Evolutionary conservation across 148 eudicot species (phyloP), one percentile per base, ranked within the genome.

Genomic region (Gaultheria prostrata): DNA sequence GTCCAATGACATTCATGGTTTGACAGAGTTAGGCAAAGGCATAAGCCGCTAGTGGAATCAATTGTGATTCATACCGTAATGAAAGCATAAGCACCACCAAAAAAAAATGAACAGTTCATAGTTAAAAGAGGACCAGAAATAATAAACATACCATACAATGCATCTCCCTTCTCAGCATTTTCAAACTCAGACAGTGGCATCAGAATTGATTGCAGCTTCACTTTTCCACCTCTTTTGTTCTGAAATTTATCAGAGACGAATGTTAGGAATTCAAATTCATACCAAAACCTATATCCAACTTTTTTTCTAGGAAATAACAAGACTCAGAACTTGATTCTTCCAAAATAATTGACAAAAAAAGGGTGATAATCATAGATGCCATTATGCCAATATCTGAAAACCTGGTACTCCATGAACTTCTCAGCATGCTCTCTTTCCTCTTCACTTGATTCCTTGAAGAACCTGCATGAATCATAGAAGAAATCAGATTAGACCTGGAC

Each of bases 381-480:
- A 82, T 15, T 82, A 32, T 0, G 17, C 20, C 78, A 82, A 21
- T 82, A n/a, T 53, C 50, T 72, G 80, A 72, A 24, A 80, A 96
- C 98, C 97, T 96, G 99, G 81, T 96, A 94, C 86, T 96, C 94
- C 99, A 96, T 96, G 1, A 96, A 88, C 86, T 94, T 93, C 85
- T 96, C 98, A 82, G 99, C 98, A 84, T 96, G 99, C 18, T 86
- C 97, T 81, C 99, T 90, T 88, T 96, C 98, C 87, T 96, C 99
- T 80, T 87, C 93, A 82, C 99, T 96, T 0, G 98, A 93, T 80
- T 96, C 97, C 90, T 94, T 93, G 83, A 94, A 96, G 82, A 96
- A 96, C 84, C 99, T 96, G 72, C 39, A 80, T 35, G 13, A 51
- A 83, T 78, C 30, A 84, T 43, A 48, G 26, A 14, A 79, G 20